Base-by-base conservation (phyloP, 192 early-diverging fungal species). In the Podochytrium sp. region DNA sequence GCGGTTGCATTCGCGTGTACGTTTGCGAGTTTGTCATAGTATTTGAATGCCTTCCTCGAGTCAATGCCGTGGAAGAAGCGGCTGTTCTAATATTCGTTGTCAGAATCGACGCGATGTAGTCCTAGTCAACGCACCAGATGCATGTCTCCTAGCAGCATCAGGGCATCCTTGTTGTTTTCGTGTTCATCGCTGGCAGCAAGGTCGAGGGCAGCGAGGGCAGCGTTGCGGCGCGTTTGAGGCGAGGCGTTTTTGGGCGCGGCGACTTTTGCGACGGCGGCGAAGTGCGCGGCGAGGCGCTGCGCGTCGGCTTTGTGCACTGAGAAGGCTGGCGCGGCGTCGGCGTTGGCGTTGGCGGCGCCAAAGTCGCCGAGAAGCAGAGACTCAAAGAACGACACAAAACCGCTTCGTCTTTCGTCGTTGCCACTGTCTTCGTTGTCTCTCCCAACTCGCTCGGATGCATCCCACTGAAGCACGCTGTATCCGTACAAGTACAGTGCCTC, bases 1-100 rank as follows among this genome's bases (percentile, higher is more conserved):
- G 93, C 96, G 14, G 90, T 84, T 2, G 92, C 84, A 76, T 94
- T 91, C 58, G 95, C 96, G 32, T 56, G 47, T 27, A 68, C 47
- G 16, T 85, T 78, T 1, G 92, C 90, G 35, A 93, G 81, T 42
- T 71, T 37, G 60, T 78, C 66, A 76, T 92, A 96, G 66, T 90
- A 84, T 18, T 79, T 58, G 66, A 91, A 90, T 32, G 94, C 92
- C 18, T 77, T 62, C 1, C 76, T 60, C 16, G 87, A 71, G 76
- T 94, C 87, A 25, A 87, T 81, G 1, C 77, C 78, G 25, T 69
- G 66, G 16, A 56, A 39, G 25, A 69, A 33, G 6, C 66, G 66
- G 12, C 16, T 33, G 53, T 69, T 30, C 66, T 69, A n/a, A 12
- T 2, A 20, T 20, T 25, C 12, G 47, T 20, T 10, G 27, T 33